Base-by-base conservation (phyloP, 2,329 filamentous ascomycete genomes). In the Metarhizium sp. region DNA sequence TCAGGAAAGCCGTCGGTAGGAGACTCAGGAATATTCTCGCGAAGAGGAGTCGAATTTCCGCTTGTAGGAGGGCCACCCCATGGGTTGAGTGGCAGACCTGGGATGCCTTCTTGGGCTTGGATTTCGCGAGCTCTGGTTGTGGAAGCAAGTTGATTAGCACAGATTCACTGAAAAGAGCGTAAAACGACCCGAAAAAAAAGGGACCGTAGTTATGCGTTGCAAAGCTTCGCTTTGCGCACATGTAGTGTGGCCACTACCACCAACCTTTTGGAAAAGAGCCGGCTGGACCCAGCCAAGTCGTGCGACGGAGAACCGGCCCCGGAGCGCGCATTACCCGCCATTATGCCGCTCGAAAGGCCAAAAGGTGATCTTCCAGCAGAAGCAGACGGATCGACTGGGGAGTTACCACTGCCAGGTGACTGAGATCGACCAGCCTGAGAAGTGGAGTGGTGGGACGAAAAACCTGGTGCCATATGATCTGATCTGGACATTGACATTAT, bases 41-140 rank as follows among this genome's bases (percentile, higher is more conserved):
- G 90, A 52, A 99, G 81, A 63, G 94, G 94, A 46, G 92, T 96
- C 20, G 92, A 96, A 71, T 96, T 92, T 61, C 92, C 94, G 70
- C 92, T 96, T 55, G 92, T 96, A 51, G 94, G 92, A 61, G 94
- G 92, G 11, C 94, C 92, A 78, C 91, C 91, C 94, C 94, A 97
- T 47, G 87, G 86, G 67, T 86, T 84, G 53, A 86, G 72, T 71
- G 78, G 79, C 65, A 82, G 79, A 67, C 78, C 86, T 68, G 77
- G 75, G 51, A 96, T 79, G 52, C 92, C 92, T 80, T 97, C 92
- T 75, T 96, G 92, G 54, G 92, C 92, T 75, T 97, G 92, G 59
- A 97, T 96, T 73, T 99, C 94, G 70, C 94, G 84, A 62, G 94
- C 92, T 68, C 92, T 96, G 59, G 16, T 45, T n/a, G 18, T 8